Evolutionary conservation across 257 asterid species (phyloP), one percentile per base, ranked within the genome.

Genomic region (Apocynum venetum): DNA sequence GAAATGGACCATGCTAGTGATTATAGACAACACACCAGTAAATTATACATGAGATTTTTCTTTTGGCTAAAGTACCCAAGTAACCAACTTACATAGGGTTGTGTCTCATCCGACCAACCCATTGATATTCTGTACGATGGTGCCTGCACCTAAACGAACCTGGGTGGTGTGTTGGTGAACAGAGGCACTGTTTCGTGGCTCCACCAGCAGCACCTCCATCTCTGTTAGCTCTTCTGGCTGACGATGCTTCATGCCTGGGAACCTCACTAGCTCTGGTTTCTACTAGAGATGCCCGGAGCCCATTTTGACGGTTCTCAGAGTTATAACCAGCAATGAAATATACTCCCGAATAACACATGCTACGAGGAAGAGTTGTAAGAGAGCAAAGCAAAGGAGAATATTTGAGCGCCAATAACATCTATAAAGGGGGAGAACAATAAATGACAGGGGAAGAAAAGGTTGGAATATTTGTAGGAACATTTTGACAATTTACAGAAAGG

Each of bases 91-190:
- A 43, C 53, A 46, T 64, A 44, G 46, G 78, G 31, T 77, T 82
- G 47, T 11, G 11, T 48, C 78, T 49, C 46, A 51, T 59, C 43
- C 78, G 78, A 66, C 78, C 77, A 76, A 74, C 77, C 89, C 89
- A 83, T 71, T 67, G 80, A 78, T 83, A 83, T n/a, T 74, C 79
- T 36, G 75, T 44, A 64, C 70, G 87, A 77, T 80, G 88, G 3
- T 61, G 82, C 57, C 88, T 80, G 70, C 82, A 82, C 82, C 82
- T 77, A 64, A 80, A 84, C 12, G 86, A 80, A 5, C 88, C 84
- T 5, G 88, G 86, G 61, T 84, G 89, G 46, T 52, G 59, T 38
- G 86, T 84, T 12, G 88, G 88, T 46, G 89, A 82, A 76, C 87
- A 85, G 2, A 85, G 41, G 25, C 89, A 85, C 75, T 73, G 87